Conservation (phyloP, 1,284 basidiomycete genomes). For the Puccinia coronata region DNA sequence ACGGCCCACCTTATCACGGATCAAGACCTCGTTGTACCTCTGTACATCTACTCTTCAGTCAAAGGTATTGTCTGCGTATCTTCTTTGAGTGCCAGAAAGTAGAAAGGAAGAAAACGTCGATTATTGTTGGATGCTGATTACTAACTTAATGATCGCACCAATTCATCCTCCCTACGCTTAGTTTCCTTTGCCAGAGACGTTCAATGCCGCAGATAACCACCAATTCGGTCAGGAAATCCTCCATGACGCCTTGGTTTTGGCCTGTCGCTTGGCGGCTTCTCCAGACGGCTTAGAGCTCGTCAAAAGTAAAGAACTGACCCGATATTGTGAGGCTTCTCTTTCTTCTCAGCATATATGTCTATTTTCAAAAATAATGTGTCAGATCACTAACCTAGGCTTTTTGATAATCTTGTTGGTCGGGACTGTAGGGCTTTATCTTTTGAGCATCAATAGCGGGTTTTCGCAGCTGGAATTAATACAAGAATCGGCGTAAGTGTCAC, state of each 20-base stretch:
- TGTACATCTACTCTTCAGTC: conserved; percentile 39
- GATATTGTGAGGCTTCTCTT: conserved; percentile 28
- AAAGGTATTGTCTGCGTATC: neutral
- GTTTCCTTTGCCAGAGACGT: conserved; percentile 34
- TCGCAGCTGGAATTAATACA: conserved; percentile 30
- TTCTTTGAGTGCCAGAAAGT: no score
- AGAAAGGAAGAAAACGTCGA: no score
- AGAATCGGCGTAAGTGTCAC: conserved; percentile 22
- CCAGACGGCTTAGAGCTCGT: conserved; percentile 19
- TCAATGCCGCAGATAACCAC: neutral
- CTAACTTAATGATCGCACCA: no score
- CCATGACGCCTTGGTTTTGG: conserved; percentile 35
- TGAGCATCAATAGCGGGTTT: conserved; percentile 29
- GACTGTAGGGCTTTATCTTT: conserved; percentile 39
- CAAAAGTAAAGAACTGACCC: conserved; percentile 23
- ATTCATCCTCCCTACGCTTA: neutral
- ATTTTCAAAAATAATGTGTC: neutral
- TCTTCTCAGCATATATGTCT: no score
- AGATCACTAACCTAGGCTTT: no score
- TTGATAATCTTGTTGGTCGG: neutral
- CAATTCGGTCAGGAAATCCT: conserved; percentile 25
- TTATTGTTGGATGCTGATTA: no score
- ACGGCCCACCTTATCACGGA: neutral
- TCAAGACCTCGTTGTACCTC: conserved; percentile 36
- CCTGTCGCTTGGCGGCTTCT: conserved; percentile 18